phyloP scores from a whole-genome alignment of 371 early-diverging fungal genomes.

The Mucor ambiguus region DNA sequence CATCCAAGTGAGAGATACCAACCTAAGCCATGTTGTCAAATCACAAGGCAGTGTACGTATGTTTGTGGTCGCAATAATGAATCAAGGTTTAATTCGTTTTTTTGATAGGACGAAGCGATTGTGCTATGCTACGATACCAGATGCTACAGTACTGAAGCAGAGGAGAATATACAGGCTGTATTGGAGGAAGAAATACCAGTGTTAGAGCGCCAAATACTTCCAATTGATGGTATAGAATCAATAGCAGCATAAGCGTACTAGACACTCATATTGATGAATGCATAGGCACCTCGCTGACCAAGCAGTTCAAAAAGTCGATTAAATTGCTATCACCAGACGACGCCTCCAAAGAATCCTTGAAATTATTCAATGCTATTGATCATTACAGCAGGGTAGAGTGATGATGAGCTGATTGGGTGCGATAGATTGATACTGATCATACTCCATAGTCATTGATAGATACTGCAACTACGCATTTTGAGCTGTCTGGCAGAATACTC shows the following conservation, averaged over 20 bases:
- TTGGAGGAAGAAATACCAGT: constrained; percentile 44
- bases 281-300: not conserved
- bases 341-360: constrained; percentile 23
- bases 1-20: constrained; percentile 54
- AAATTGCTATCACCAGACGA: constrained; percentile 13
- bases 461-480: constrained; percentile 42
- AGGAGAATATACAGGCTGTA: constrained; percentile 30
- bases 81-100: not conserved
- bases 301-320: constrained; percentile 6
- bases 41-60: constrained; percentile 54
- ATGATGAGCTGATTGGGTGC: not conserved
- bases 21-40: constrained; percentile 48
- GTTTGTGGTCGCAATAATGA: not conserved
- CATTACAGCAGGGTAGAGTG: constrained; percentile 35
- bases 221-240: constrained; percentile 30
- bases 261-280: not conserved
- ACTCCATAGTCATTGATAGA: constrained; percentile 30
- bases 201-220: constrained; percentile 33
- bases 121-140: constrained; percentile 46
- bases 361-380: constrained; percentile 34
- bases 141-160: constrained; percentile 38
- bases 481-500: constrained; percentile 47
- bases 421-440: constrained; percentile 9
- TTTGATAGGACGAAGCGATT: constrained; percentile 46
- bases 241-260: not conserved